These are phyloP conservation scores for Cyberlindnera xylosilytica DNA, from an alignment of 805 yeast genomes.

Conservation along the genomic window DNA sequence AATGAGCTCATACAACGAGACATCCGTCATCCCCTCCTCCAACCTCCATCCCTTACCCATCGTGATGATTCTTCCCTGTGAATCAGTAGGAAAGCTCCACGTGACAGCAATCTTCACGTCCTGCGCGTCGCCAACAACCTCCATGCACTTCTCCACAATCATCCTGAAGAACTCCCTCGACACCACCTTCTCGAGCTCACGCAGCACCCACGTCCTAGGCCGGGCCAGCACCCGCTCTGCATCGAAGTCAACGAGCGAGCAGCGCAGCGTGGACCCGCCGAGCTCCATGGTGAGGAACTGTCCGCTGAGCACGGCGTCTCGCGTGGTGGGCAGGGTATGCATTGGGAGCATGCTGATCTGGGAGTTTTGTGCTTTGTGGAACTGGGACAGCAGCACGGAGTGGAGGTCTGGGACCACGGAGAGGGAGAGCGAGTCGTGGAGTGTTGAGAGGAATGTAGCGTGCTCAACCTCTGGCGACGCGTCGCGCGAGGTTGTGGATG, in stretches of 20 bases:
- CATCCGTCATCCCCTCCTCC: constrained; percentile 35
- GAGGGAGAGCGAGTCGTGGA: neutral
- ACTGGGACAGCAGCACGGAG: neutral
- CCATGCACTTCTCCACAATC: constrained; percentile 29
- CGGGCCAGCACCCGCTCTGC: neutral
- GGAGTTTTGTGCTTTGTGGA: neutral
- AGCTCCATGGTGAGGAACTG: constrained; percentile 41
- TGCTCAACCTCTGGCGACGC: too few relatives aligned
- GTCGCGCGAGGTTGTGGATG: too few relatives aligned
- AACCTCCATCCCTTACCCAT: constrained; percentile 63
- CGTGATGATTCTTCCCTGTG: constrained; percentile 39
- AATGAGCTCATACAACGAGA: constrained; percentile 41
- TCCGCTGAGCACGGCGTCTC: neutral
- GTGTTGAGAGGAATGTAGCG: neutral
- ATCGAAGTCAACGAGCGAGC: constrained; percentile 25
- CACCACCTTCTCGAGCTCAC: constrained; percentile 34
- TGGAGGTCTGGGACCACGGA: neutral
- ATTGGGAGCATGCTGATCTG: constrained; percentile 3
- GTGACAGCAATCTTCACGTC: constrained; percentile 40
- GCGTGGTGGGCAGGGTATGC: neutral
- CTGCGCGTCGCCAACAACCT: neutral
- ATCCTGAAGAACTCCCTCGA: constrained; percentile 40
- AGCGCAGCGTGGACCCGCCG: constrained; percentile 54
- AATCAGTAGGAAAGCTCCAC: constrained; percentile 55
- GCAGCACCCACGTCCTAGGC: constrained; percentile 14